Conservation (phyloP, 129 eudicot species). For the Deinandra increscens region DNA sequence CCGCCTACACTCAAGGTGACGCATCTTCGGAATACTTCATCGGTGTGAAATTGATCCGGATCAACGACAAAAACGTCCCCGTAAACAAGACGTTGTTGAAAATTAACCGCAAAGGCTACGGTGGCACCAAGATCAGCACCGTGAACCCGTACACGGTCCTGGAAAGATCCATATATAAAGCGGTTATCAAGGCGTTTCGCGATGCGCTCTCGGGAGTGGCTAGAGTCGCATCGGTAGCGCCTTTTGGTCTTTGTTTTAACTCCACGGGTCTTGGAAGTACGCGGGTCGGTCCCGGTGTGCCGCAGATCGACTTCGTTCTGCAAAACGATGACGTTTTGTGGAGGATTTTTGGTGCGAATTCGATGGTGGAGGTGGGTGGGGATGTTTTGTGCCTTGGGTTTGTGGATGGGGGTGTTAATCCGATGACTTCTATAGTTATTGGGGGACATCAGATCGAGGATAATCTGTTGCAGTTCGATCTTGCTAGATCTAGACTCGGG, state of each 20-base stretch:
- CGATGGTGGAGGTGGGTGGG: conserved; percentile 33
- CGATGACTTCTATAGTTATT: conserved; percentile 40
- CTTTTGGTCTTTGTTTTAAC: conserved; percentile 37
- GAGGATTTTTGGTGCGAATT: conserved; percentile 43
- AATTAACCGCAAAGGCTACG: conserved; percentile 35
- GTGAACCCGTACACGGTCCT: conserved; percentile 45
- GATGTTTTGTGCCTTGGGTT: conserved; percentile 39
- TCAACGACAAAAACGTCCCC: conserved; percentile 21
- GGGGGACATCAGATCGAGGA: conserved; percentile 49
- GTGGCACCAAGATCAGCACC: conserved; percentile 52
- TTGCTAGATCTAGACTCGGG: conserved; percentile 41
- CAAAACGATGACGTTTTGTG: conserved; percentile 24
- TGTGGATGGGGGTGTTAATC: conserved; percentile 39
- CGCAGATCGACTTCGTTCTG: conserved; percentile 37
- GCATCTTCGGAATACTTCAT: conserved; percentile 38
- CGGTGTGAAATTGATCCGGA: conserved; percentile 32
- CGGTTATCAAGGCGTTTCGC: conserved; percentile 22
- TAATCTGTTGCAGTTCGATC: conserved; percentile 42
- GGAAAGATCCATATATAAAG: conserved; percentile 35
- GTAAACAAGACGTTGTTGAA: conserved; percentile 30
- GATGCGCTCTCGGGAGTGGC: conserved; percentile 17
- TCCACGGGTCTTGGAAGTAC: conserved; percentile 11
- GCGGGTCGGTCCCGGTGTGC: conserved; percentile 37
- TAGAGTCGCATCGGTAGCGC: conserved; percentile 35
- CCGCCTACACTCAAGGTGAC: conserved; percentile 27